These are phyloP conservation scores for Corynespora cassiicola DNA, from an alignment of 2,329 filamentous ascomycete species.

Conservation along the genomic window DNA sequence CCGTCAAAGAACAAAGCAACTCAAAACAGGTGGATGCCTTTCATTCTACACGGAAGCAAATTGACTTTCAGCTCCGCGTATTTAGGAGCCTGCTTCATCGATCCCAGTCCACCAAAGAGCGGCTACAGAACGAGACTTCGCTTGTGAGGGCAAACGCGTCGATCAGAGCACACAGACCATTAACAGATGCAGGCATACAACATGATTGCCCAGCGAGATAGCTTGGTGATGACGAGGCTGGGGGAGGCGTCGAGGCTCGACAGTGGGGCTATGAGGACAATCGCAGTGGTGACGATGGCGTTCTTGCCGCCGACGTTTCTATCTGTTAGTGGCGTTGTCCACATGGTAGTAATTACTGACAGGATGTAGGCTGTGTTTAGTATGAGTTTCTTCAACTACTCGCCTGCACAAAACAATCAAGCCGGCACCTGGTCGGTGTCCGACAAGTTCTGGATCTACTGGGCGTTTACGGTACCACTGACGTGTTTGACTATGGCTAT, in stretches of 20 bases:
- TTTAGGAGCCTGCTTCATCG: slow-evolving; percentile 13
- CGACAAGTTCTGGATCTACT: slow-evolving; percentile 2
- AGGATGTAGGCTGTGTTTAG: not conserved
- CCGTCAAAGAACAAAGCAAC: not conserved
- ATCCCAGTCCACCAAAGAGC: slow-evolving; percentile 21
- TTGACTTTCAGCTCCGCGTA: slow-evolving; percentile 15
- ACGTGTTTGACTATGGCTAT: slow-evolving; percentile 12
- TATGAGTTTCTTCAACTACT: slow-evolving; percentile 7
- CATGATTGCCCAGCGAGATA: slow-evolving; percentile 24
- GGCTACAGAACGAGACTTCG: slow-evolving; percentile 24
- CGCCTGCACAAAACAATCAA: slow-evolving; percentile 5
- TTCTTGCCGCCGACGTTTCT: slow-evolving; percentile 5
- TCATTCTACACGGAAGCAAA: slow-evolving; percentile 2
- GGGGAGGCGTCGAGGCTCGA: slow-evolving; percentile 7
- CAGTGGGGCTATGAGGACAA: slow-evolving; percentile 4
- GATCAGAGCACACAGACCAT: not conserved
- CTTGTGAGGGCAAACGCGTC: slow-evolving; percentile 11
- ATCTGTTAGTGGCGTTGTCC: not conserved
- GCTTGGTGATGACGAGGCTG: slow-evolving; percentile 14
- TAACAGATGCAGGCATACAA: slow-evolving; percentile 22
- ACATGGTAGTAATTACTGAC: not conserved
- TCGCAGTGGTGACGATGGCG: slow-evolving; percentile 2
- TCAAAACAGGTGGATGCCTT: not conserved
- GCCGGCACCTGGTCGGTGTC: slow-evolving; percentile 1
- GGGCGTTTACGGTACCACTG: slow-evolving; percentile 3